Base-by-base conservation (phyloP, 2,329 filamentous ascomycete species). In the Fusarium pininemorale region DNA sequence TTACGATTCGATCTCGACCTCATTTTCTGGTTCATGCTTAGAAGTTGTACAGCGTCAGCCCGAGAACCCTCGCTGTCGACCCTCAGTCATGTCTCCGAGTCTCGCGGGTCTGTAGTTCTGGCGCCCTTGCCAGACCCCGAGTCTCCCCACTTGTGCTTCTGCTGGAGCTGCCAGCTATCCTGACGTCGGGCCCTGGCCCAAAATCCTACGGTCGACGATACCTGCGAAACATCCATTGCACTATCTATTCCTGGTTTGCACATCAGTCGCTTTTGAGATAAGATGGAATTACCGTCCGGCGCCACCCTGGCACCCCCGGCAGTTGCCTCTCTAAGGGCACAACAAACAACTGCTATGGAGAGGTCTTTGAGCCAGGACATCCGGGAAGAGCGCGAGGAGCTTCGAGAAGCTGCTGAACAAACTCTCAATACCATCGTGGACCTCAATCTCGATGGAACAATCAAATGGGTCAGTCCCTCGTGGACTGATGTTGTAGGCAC, bases 401-500 rank as follows among this genome's bases (percentile, higher is more conserved):
- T 99, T 76, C 95, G 95, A 80, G 94, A 98, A 85, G 96, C 96
- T 45, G 96, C 96, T 57, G 96, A 98, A 84, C 94, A 98, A 85
- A 98, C 95, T 28, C 88, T 98, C 81, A 99, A 98, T 83, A 94
- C 97, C 73, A 98, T 99, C 81, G 89, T 99, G 80, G 96, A 99
- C 84, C 88, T 99, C 74, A 94, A 95, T 79, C 89, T 98, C 63
- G 93, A 98, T 80, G 94, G 94, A 74, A 93, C 91, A 70, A 93
- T 99, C 79, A 93, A 95, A 83, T 99, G 96, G 94, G 95, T 97
- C 78, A 98, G 96, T 81, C 94, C 95, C 18, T 98, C 96, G 22
- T 99, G 96, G 96, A 90, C 90, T 69, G 95, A 98, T 78, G 93
- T 99, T 56, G 92, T 98, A 69, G 96, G 96, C 66, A 96, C 93